Percentiles rank a stretch among this genome's conserved stretches.
Conservation (phyloP, 495 filamentous ascomycete genomes). For the Penicillium atrosanguineum region DNA sequence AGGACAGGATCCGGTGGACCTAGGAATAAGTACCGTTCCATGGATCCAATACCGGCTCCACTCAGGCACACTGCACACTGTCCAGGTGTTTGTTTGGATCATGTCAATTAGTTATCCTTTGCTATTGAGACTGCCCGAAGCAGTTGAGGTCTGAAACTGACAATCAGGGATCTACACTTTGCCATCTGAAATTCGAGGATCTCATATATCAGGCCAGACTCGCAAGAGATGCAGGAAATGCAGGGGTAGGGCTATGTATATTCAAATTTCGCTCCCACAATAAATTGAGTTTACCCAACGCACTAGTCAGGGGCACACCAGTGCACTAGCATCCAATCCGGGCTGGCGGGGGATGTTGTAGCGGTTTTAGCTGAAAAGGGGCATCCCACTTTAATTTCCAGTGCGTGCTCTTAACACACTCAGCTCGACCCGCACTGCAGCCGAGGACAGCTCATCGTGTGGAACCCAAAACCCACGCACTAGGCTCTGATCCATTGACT, state of each 20-base stretch:
- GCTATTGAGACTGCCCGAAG: not conserved
- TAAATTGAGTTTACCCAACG: not conserved
- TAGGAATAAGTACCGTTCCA: not conserved
- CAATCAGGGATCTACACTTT: not conserved
- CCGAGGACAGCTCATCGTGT: not conserved
- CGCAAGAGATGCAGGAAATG: not conserved
- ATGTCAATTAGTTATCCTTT: not conserved
- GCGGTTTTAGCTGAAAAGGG: conserved; percentile 9
- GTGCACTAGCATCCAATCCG: conserved; percentile 7
- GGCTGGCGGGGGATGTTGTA: conserved; percentile 10
- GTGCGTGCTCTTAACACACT: conserved; percentile 1
- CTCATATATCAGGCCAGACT: not conserved
- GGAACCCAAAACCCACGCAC: conserved; percentile 4
- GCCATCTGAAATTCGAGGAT: not conserved
- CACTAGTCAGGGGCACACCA: conserved; percentile 24
- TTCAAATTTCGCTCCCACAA: conserved; percentile 3
- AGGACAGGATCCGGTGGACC: not conserved
- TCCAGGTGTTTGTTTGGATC: too few relatives aligned
- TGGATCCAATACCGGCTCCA: conserved; percentile 8
- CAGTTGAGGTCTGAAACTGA: too few relatives aligned
- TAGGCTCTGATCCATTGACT: not conserved
- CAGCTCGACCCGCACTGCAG: not conserved
- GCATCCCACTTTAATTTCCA: not conserved
- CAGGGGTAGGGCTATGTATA: conserved; percentile 2
- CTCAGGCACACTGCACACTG: not conserved